Evolutionary conservation across 768 basidiomycete species (phyloP).

Genomic region (Hygrocybe coccinea): DNA sequence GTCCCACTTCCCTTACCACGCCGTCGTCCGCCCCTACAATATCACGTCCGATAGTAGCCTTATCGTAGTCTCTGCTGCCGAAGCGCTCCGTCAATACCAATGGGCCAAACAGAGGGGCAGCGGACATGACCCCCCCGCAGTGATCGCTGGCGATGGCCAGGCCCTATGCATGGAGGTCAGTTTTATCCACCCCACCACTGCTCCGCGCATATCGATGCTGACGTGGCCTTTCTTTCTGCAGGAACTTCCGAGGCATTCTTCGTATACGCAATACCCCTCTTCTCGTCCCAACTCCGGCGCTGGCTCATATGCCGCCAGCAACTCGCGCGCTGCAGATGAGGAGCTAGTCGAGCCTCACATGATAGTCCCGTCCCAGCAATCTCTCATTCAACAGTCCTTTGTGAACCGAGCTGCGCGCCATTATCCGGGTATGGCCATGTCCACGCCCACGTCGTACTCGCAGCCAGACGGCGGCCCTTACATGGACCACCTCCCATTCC

Average conservation of each 20-base stretch:
- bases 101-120: neutral
- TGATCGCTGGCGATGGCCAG: neutral
- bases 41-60: neutral
- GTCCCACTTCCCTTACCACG: neutral
- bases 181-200: neutral
- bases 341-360: neutral
- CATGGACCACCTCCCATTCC: neutral
- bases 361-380: conserved; percentile 8
- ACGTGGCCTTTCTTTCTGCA: neutral
- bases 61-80: neutral
- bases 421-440: neutral
- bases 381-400: conserved; percentile 3
- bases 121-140: neutral
- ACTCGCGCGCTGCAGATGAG: neutral
- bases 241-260: neutral
- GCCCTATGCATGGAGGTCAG: neutral
- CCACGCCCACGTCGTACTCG: conserved; percentile 1
- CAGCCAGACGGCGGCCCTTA: neutral
- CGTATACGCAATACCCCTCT: too few species aligned
- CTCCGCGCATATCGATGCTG: neutral
- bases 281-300: too few species aligned
- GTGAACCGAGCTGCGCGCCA: neutral
- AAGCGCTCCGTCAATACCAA: neutral
- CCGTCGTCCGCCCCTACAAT: neutral
- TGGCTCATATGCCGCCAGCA: neutral